phyloP scores from a whole-genome alignment of 2,329 filamentous ascomycete genomes.

The Samsoniella hepiali region DNA sequence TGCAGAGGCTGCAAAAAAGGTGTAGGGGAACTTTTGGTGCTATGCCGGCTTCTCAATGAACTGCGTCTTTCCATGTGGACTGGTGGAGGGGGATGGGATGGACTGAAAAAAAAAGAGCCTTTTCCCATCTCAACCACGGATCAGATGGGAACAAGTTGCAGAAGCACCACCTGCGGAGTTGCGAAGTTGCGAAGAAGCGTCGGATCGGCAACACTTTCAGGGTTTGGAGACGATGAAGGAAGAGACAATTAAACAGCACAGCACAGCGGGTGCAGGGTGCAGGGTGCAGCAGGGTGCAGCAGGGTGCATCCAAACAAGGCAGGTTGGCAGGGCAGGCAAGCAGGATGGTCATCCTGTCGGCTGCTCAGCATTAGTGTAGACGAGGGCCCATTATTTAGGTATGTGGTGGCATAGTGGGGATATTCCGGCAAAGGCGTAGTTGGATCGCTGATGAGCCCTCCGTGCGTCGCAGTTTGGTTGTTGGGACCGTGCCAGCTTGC shows the following conservation, averaged over 20 bases:
- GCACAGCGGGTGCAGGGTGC: too few species aligned
- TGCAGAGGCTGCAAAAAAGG: background rate
- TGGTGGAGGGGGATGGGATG: background rate
- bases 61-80: background rate
- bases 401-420: too few species aligned
- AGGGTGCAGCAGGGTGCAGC: too few species aligned
- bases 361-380: background rate
- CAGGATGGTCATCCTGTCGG: background rate
- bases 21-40: background rate
- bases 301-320: too few species aligned
- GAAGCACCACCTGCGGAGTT: background rate
- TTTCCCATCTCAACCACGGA: background rate
- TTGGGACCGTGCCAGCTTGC: too few species aligned
- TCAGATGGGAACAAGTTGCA: background rate
- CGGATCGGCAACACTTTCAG: background rate
- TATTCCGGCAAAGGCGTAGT: too few species aligned
- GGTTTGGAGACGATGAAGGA: too few species aligned
- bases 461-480: too few species aligned
- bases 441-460: too few species aligned
- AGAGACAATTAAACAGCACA: too few species aligned
- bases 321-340: background rate
- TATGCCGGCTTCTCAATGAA: background rate
- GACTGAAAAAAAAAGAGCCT: background rate
- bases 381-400: background rate
- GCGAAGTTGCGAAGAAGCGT: background rate